Conservation (phyloP, 2,329 filamentous ascomycete species). For the Verticillium alfalfae region DNA sequence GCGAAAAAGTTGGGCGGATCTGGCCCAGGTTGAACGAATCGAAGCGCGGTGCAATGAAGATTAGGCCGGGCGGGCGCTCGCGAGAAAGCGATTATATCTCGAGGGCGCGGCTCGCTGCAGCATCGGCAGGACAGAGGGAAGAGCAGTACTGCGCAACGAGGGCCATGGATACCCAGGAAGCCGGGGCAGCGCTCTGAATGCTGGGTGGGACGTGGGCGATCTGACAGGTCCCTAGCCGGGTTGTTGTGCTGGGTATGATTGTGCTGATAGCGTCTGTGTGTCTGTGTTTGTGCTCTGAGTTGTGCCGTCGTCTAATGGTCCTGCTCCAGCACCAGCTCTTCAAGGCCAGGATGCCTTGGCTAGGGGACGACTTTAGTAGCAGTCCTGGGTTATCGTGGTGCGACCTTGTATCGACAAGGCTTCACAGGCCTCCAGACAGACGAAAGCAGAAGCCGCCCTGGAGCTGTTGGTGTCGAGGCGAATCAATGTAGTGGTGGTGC, state of each 20-base stretch:
- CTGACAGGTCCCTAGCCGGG: background rate
- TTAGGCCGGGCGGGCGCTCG: background rate
- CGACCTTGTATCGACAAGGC: background rate
- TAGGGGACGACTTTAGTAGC: too few relatives aligned
- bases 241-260: background rate
- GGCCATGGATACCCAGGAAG: background rate
- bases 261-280: background rate
- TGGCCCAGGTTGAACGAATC: background rate
- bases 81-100: background rate
- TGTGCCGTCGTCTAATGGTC: background rate
- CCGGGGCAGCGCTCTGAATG: background rate
- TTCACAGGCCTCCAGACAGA: background rate
- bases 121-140: background rate
- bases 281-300: background rate
- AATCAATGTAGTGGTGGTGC: background rate
- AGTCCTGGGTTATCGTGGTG: background rate
- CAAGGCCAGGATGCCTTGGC: background rate
- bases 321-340: background rate
- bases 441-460: background rate
- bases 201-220: background rate
- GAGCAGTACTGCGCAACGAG: background rate
- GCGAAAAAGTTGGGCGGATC: background rate
- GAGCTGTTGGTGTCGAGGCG: background rate
- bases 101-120: constrained; percentile 1
- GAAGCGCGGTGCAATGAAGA: background rate